Conservation (phyloP, 2,329 filamentous ascomycete genomes). For the Penicillium frequentans region DNA sequence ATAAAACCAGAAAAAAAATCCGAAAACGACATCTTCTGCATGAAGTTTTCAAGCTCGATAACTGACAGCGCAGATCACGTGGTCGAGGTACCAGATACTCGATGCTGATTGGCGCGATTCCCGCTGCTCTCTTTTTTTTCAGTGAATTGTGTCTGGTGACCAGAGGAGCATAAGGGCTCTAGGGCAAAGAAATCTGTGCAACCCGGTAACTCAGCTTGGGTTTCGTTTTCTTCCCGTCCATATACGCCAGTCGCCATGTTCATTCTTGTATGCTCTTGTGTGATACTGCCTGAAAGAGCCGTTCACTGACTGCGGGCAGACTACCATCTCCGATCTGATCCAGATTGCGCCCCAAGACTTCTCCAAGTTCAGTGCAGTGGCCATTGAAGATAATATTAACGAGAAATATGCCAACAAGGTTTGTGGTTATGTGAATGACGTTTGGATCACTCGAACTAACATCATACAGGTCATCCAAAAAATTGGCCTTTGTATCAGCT, state of each 20-base stretch:
- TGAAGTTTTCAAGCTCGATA: slow-evolving; percentile 14
- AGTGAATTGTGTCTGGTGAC: background rate
- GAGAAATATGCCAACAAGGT: slow-evolving; percentile 94
- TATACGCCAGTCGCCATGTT: slow-evolving; percentile 41
- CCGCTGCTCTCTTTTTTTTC: slow-evolving; percentile 11
- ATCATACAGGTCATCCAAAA: slow-evolving; percentile 76
- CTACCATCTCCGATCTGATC: slow-evolving; percentile 90
- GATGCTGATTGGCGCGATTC: slow-evolving; percentile 8
- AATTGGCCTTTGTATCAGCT: slow-evolving; percentile 86
- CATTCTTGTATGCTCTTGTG: slow-evolving; percentile 45
- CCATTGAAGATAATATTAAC: slow-evolving; percentile 96
- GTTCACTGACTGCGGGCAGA: slow-evolving; percentile 54
- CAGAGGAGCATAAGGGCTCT: background rate
- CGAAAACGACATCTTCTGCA: slow-evolving; percentile 3
- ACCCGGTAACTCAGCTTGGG: background rate
- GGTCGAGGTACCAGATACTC: slow-evolving; percentile 1
- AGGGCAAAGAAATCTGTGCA: background rate
- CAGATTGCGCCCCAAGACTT: slow-evolving; percentile 91
- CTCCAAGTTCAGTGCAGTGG: slow-evolving; percentile 72
- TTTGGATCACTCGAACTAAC: background rate
- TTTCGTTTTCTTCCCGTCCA: background rate
- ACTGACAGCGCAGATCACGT: slow-evolving; percentile 20
- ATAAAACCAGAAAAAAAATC: background rate
- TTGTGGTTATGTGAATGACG: background rate
- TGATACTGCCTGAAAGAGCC: slow-evolving; percentile 8